Conservation (phyloP, 2,329 filamentous ascomycete species). For the Lojkania enalia region DNA sequence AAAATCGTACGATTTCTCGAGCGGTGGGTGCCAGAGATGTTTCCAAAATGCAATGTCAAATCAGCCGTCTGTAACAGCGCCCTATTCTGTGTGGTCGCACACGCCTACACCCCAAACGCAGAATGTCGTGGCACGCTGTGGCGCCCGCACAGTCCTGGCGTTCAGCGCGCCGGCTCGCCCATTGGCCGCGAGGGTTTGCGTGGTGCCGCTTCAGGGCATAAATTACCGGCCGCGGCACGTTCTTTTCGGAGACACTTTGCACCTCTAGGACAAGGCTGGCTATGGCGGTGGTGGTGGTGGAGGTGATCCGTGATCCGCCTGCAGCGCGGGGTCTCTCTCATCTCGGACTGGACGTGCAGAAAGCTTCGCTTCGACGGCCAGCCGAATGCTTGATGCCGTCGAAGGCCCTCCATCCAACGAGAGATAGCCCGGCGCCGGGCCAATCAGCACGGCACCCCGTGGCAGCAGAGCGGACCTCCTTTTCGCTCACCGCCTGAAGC, state of each 20-base stretch:
- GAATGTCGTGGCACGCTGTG: slow-evolving; percentile 20
- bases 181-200: not conserved
- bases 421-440: slow-evolving; percentile 7
- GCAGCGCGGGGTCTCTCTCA: slow-evolving; percentile 16
- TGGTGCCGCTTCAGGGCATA: not conserved
- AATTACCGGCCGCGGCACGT: slow-evolving; percentile 8
- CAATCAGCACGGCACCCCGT: slow-evolving; percentile 5
- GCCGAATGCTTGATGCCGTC: slow-evolving; percentile 4
- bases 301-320: slow-evolving; percentile 11
- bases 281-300: no score
- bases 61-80: slow-evolving; percentile 22
- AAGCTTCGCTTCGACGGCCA: not conserved
- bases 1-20: slow-evolving; percentile 25
- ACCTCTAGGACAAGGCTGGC: no score
- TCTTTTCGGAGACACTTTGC: slow-evolving; percentile 7
- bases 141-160: slow-evolving; percentile 18
- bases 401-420: slow-evolving; percentile 11
- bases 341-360: slow-evolving; percentile 6
- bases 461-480: no score
- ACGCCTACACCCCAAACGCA: slow-evolving; percentile 16
- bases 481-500: slow-evolving; percentile 18
- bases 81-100: slow-evolving; percentile 14
- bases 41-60: slow-evolving; percentile 24
- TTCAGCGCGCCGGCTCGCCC: slow-evolving; percentile 6
- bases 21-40: slow-evolving; percentile 13